Conservation (phyloP, 768 basidiomycete species). For the Astraeus odoratus region DNA sequence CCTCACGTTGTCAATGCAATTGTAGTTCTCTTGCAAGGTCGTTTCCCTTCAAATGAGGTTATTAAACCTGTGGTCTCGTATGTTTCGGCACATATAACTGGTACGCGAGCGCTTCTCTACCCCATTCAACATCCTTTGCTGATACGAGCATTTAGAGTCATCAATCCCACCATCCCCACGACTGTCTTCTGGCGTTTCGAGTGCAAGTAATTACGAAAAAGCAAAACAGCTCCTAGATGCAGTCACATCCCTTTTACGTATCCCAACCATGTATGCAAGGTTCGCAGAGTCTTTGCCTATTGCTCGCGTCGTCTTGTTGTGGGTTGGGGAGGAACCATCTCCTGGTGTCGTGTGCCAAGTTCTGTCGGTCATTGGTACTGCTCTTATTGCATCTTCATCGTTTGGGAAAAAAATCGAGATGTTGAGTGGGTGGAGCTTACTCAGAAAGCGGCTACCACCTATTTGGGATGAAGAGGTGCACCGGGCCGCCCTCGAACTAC, state of each 20-base stretch:
- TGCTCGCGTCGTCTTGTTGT: slow-evolving; percentile 69
- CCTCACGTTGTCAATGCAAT: slow-evolving; percentile 53
- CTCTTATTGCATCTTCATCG: slow-evolving; percentile 46
- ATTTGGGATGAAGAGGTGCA: slow-evolving; percentile 69
- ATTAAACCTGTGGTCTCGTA: slow-evolving; percentile 87
- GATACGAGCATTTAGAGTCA: neutral
- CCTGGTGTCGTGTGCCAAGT: slow-evolving; percentile 51
- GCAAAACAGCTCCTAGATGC: slow-evolving; percentile 62
- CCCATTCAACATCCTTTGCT: neutral
- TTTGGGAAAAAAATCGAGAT: slow-evolving; percentile 82
- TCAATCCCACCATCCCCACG: slow-evolving; percentile 8
- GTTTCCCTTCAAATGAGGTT: slow-evolving; percentile 65
- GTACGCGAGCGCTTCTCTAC: slow-evolving; percentile 33
- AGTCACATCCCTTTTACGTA: slow-evolving; percentile 55
- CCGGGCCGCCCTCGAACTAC: slow-evolving; percentile 57
- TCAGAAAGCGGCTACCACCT: slow-evolving; percentile 60
- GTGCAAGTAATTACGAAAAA: slow-evolving; percentile 38
- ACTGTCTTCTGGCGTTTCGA: slow-evolving; percentile 5
- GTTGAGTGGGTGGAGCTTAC: slow-evolving; percentile 74
- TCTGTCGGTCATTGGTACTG: slow-evolving; percentile 50
- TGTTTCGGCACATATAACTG: slow-evolving; percentile 68
- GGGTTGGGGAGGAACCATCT: slow-evolving; percentile 73
- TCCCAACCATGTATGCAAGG: slow-evolving; percentile 53
- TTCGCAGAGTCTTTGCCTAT: slow-evolving; percentile 71
- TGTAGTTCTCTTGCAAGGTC: slow-evolving; percentile 50